Conservation (phyloP, 2,329 filamentous ascomycete genomes). For the Neofusicoccum cordaticola region DNA sequence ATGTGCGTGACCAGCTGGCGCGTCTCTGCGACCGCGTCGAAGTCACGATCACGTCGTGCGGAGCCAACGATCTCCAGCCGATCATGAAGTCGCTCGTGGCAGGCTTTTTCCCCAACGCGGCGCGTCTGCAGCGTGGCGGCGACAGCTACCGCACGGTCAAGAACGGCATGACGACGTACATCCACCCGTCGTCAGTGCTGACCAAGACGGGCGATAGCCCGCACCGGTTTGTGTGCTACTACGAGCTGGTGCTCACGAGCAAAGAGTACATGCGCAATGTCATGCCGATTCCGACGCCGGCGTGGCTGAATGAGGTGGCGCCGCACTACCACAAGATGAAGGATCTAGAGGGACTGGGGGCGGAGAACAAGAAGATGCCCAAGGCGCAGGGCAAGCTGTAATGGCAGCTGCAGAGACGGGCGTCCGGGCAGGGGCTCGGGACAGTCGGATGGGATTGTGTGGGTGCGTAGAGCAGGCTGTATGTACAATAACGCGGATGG, state of each 20-base stretch:
- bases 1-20: slow-evolving; percentile 87
- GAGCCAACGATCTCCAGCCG: slow-evolving; percentile 68
- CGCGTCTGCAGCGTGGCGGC: slow-evolving; percentile 76
- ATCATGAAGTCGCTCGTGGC: slow-evolving; percentile 86
- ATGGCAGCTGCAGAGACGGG: background rate
- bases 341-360: slow-evolving; percentile 76
- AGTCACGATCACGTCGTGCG: slow-evolving; percentile 66
- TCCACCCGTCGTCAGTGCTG: slow-evolving; percentile 85
- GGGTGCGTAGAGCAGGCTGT: background rate
- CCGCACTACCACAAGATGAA: slow-evolving; percentile 94
- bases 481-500: background rate
- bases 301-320: slow-evolving; percentile 85
- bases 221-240: slow-evolving; percentile 85
- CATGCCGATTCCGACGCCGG: slow-evolving; percentile 72
- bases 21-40: slow-evolving; percentile 94
- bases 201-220: slow-evolving; percentile 71
- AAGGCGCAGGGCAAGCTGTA: slow-evolving; percentile 49
- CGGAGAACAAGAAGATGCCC: slow-evolving; percentile 64
- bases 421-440: background rate
- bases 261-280: slow-evolving; percentile 93
- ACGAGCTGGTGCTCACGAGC: slow-evolving; percentile 74
- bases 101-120: slow-evolving; percentile 93
- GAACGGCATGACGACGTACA: slow-evolving; percentile 80
- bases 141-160: slow-evolving; percentile 90
- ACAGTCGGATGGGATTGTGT: background rate